Evolutionary conservation across 179 eudicot genomes (phyloP).

Genomic region (Camellia oleifera): DNA sequence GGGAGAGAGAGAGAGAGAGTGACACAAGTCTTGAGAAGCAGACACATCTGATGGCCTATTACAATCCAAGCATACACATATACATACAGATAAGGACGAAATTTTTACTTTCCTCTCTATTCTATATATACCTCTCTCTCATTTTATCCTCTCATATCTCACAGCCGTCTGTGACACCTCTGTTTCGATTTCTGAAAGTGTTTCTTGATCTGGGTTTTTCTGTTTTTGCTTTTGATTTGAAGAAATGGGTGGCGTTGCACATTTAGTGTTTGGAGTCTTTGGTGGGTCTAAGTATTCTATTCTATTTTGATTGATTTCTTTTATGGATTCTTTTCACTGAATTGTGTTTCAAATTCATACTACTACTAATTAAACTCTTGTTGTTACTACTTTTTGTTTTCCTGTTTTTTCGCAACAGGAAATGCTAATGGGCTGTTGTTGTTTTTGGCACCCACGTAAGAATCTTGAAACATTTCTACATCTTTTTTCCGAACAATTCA

Average conservation of each 20-base stretch:
- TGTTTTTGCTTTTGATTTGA: too few species aligned
- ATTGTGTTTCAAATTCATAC: neutral
- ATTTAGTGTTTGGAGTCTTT: constrained; percentile 35
- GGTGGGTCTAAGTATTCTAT: constrained; percentile 19
- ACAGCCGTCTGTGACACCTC: neutral
- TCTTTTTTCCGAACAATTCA: neutral
- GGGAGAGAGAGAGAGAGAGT: too few species aligned
- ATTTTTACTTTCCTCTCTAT: neutral
- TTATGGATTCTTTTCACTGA: neutral
- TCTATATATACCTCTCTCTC: neutral
- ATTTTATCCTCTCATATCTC: neutral
- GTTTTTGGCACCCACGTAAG: constrained; percentile 42
- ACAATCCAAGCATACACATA: too few species aligned
- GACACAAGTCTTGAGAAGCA: too few species aligned
- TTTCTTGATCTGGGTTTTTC: constrained; percentile 10
- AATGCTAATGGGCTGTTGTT: constrained; percentile 32
- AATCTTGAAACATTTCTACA: neutral
- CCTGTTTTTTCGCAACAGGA: constrained; percentile 21
- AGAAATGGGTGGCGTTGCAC: constrained; percentile 26
- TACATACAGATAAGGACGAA: too few species aligned
- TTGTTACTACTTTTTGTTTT: too few species aligned
- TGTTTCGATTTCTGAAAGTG: neutral
- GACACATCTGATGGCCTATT: too few species aligned
- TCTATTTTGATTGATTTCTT: neutral
- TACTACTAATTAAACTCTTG: neutral